Evolutionary conservation across 768 basidiomycete genomes (phyloP).

Genomic region (Tulasnella calospora): DNA sequence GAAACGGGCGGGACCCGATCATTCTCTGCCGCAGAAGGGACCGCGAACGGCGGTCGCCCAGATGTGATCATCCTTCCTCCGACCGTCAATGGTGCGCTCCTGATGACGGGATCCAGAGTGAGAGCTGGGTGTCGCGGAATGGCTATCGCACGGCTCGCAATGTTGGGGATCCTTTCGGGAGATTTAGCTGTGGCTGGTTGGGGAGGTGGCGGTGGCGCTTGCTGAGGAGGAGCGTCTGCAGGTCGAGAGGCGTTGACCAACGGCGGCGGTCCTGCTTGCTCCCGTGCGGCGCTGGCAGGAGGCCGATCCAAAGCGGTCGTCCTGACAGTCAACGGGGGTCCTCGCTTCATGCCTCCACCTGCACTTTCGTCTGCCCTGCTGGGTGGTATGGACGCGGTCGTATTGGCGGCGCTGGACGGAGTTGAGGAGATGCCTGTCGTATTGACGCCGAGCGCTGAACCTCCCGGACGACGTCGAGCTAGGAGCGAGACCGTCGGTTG

Average conservation of each 20-base stretch:
- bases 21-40: not conserved
- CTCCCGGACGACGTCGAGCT: constrained; percentile 1
- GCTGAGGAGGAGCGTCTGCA: constrained; percentile 1
- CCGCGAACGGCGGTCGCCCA: not conserved
- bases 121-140: constrained; percentile 22
- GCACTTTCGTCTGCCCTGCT: not conserved
- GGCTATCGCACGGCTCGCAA: not conserved
- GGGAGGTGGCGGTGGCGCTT: not conserved
- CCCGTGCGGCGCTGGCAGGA: not conserved
- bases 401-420: constrained; percentile 9
- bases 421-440: constrained; percentile 16
- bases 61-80: constrained; percentile 18
- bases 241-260: not conserved
- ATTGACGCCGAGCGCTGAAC: constrained; percentile 13
- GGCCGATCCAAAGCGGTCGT: constrained; percentile 12
- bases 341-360: not conserved
- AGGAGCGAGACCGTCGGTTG: constrained; percentile 9
- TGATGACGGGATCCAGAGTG: constrained; percentile 17
- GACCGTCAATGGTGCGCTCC: constrained; percentile 17
- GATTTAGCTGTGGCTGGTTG: constrained; percentile 6
- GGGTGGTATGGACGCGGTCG: not conserved
- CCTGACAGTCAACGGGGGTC: constrained; percentile 7
- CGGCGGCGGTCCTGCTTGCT: not conserved
- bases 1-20: not conserved
- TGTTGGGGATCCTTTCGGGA: not conserved